phyloP scores from a whole-genome alignment of 257 asterid species.

The Jasminum sambac region DNA sequence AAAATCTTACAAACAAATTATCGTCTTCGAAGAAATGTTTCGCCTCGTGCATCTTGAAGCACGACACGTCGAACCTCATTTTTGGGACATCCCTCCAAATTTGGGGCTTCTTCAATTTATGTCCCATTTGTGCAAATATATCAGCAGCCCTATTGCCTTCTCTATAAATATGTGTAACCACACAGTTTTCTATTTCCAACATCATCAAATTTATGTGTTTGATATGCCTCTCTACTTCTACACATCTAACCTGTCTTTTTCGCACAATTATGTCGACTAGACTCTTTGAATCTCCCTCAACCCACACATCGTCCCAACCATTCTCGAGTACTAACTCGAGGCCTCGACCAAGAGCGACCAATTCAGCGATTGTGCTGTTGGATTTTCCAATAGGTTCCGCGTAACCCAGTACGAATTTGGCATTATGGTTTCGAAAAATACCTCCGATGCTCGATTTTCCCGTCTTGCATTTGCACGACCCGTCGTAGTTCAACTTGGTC shows the following conservation, averaged over 20 bases:
- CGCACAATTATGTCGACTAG: slow-evolving; percentile 46
- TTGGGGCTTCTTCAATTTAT: slow-evolving; percentile 51
- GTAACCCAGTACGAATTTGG: slow-evolving; percentile 63
- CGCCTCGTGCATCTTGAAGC: slow-evolving; percentile 65
- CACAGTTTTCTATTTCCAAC: slow-evolving; percentile 43
- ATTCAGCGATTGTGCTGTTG: slow-evolving; percentile 65
- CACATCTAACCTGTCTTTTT: slow-evolving; percentile 40
- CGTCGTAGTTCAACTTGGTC: slow-evolving; percentile 78
- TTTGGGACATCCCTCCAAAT: slow-evolving; percentile 60
- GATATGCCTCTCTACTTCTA: slow-evolving; percentile 43
- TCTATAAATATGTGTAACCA: slow-evolving; percentile 54
- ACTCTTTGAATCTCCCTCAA: slow-evolving; percentile 78
- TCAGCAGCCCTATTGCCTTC: slow-evolving; percentile 82
- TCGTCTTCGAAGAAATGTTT: slow-evolving; percentile 43
- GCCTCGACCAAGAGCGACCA: slow-evolving; percentile 64
- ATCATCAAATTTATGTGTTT: slow-evolving; percentile 44
- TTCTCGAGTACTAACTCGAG: slow-evolving; percentile 63
- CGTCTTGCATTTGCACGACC: slow-evolving; percentile 67
- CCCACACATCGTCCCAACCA: slow-evolving; percentile 63
- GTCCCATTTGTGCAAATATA: slow-evolving; percentile 71
- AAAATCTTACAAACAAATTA: slow-evolving; percentile 15
- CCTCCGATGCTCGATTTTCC: slow-evolving; percentile 77
- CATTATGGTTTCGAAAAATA: slow-evolving; percentile 61
- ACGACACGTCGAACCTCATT: slow-evolving; percentile 43
- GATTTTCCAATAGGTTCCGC: slow-evolving; percentile 62